Conservation (phyloP, 2,329 filamentous ascomycete species). For the Ambrosiella cleistominuta region DNA sequence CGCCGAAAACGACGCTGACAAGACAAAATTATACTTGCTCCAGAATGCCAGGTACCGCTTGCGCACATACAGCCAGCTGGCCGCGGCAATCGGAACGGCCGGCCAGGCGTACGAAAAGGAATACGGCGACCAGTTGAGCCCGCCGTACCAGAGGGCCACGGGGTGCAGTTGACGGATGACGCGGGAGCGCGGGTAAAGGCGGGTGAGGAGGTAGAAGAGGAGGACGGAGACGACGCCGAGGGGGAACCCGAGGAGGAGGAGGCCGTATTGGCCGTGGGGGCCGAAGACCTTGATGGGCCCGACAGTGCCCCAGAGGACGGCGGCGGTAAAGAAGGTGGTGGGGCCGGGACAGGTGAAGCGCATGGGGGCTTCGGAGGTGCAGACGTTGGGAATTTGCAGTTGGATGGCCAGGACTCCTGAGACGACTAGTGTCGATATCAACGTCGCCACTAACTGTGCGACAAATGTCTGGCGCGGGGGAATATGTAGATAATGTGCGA, state of each 20-base stretch:
- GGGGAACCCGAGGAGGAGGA: constrained; percentile 23
- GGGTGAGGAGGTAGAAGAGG: constrained; percentile 18
- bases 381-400: constrained; percentile 22
- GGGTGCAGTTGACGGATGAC: constrained; percentile 24
- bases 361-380: constrained; percentile 21
- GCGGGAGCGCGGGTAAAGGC: constrained; percentile 18
- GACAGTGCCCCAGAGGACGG: constrained; percentile 29
- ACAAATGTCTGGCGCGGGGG: constrained; percentile 41
- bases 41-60: not conserved
- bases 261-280: constrained; percentile 22
- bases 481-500: constrained; percentile 42
- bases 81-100: not conserved
- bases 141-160: constrained; percentile 16
- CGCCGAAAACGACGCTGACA: not conserved
- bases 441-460: constrained; percentile 40
- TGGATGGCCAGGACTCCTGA: constrained; percentile 32
- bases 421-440: constrained; percentile 34
- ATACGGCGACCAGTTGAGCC: not conserved
- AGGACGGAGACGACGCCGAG: constrained; percentile 21
- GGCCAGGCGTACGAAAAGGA: not conserved
- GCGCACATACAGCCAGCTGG: not conserved
- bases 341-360: constrained; percentile 23
- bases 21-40: not conserved
- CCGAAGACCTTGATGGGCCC: constrained; percentile 27
- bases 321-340: constrained; percentile 27